Evolutionary conservation across 2,329 filamentous ascomycete genomes (phyloP).

Genomic region (Pyrenophora seminiperda): DNA sequence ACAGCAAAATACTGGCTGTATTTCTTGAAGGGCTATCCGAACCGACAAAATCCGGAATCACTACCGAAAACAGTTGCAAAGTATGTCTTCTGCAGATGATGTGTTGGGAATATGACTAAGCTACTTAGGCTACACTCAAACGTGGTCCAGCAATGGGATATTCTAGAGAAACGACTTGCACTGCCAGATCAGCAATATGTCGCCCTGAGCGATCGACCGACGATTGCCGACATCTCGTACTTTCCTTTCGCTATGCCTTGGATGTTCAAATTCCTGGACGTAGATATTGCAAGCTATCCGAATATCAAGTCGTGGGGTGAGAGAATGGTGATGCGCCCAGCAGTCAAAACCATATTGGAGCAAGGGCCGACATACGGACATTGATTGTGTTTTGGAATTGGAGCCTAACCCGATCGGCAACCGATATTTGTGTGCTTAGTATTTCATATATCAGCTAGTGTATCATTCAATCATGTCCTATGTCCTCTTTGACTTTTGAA

Average conservation of each 20-base stretch:
- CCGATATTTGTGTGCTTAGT: no score
- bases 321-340: background rate
- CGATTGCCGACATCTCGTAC: constrained; percentile 46
- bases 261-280: constrained; percentile 45
- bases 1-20: constrained; percentile 47
- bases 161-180: constrained; percentile 19
- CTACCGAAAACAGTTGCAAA: constrained; percentile 28
- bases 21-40: constrained; percentile 24
- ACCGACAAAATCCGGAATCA: constrained; percentile 26
- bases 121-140: constrained; percentile 17
- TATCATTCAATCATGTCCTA: no score
- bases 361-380: background rate
- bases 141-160: constrained; percentile 20
- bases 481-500: no score
- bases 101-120: background rate
- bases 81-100: constrained; percentile 4
- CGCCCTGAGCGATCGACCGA: constrained; percentile 44
- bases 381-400: no score
- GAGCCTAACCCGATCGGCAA: no score
- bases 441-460: no score
- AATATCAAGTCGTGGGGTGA: constrained; percentile 35
- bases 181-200: constrained; percentile 38
- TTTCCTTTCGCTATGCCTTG: constrained; percentile 48
- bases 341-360: background rate
- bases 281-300: constrained; percentile 41